Base-by-base conservation (phyloP, 352 stramenopile genomes). In the Globisporangium viniferum region DNA sequence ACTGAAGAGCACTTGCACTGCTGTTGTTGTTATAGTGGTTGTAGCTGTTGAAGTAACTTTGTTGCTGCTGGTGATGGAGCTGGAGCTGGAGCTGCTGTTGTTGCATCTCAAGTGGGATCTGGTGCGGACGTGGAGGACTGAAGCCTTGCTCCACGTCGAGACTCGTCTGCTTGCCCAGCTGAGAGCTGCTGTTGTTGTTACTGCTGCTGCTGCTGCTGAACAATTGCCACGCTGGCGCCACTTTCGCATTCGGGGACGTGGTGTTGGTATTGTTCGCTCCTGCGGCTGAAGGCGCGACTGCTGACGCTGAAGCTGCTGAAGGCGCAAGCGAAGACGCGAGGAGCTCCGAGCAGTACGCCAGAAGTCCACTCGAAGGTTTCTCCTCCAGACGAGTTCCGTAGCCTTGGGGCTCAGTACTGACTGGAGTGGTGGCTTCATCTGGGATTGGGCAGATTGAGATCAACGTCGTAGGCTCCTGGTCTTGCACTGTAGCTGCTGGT, bases 341-440 rank as follows among this genome's bases (percentile, higher is more conserved):
- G 0, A 88, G 51, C 56, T 84, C 78, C 22, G 78, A 66, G 46
- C 76, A 88, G 65, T 76, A 84, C 12, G 80, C 67, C n/a, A 88
- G 41, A 3, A 88, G 60, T 7, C 59, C 62, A 31, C 63, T 62
- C 1, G 74, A 70, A 20, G 59, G 54, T 65, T 74, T 76, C 55
- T 82, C 82, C 22, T 57, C 53, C 1, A 70, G 36, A 36, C 48
- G 15, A 18, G 14, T 22, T 15, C 5, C 41, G 15, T 22, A 49
- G 9, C 15, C 41, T n/a, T 49, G 41, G 4, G 41, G 41, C 41
- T 48, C 39, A 5, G 10, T 18, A 18, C 54, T 31, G 58, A 18
- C 1, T 31, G 60, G 3, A 18, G 58, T 24, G 36, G 12, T 27
- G 10, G 36, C 59, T 46, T 64, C 56, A 10, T 46, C 39, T 44